phyloP scores from a whole-genome alignment of 129 eudicot genomes.

The Flaveria robusta region DNA sequence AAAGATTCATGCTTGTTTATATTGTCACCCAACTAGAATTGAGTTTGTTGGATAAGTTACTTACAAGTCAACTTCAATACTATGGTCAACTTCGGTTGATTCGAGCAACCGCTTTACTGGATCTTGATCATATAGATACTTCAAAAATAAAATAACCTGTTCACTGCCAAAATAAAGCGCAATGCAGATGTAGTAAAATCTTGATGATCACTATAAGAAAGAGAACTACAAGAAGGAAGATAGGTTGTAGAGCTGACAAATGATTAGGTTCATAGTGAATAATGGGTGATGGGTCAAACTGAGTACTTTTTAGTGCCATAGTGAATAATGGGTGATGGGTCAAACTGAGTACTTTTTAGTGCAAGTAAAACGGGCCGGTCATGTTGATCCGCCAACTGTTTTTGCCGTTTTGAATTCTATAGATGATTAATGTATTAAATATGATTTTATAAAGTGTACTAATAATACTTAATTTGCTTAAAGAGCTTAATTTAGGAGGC shows the following conservation, averaged over 20 bases:
- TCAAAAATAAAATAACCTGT: constrained; percentile 80
- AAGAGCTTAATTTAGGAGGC: neutral
- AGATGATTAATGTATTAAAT: constrained; percentile 1
- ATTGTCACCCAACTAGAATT: constrained; percentile 13
- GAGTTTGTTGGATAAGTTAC: constrained; percentile 34
- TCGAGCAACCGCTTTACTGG: constrained; percentile 77
- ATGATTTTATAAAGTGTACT: neutral
- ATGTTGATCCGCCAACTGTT: neutral
- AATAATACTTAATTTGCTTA: neutral
- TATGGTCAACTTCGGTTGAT: constrained; percentile 49
- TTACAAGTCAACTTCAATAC: constrained; percentile 72
- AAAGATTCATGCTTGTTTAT: constrained; percentile 15
- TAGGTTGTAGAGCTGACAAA: neutral
- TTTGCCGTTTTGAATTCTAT: neutral
- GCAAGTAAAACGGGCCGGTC: neutral
- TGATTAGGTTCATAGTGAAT: neutral
- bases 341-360: neutral
- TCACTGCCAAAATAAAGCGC: constrained; percentile 61
- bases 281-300: neutral
- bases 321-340: neutral
- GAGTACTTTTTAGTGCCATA: neutral
- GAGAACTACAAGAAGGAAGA: constrained; percentile 1
- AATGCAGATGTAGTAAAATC: constrained; percentile 6
- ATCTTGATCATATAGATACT: constrained; percentile 91
- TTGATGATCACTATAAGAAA: constrained; percentile 13